A percentile compares a stretch with the other conserved stretches of the same genome.
Evolutionary conservation across 371 early-diverging fungal genomes (phyloP).

Genomic region (Apophysomyces variabilis): DNA sequence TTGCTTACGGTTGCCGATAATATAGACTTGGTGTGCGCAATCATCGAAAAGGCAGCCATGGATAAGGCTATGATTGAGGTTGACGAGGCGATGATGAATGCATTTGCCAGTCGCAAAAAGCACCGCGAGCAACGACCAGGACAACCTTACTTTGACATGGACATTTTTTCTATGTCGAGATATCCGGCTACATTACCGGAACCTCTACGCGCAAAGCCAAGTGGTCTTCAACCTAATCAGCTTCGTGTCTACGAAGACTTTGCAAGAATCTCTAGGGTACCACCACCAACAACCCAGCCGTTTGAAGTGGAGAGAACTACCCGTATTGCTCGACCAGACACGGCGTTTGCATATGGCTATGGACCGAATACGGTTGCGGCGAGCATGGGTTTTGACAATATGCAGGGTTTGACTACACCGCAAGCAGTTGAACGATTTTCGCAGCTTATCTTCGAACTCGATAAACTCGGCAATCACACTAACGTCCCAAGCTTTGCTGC

Average conservation of each 20-base stretch:
- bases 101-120: conserved; percentile 77
- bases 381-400: conserved; percentile 9
- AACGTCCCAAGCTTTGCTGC: conserved; percentile 62
- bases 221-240: conserved; percentile 79
- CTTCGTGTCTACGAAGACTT: conserved; percentile 82
- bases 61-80: conserved; percentile 90
- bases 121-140: conserved; percentile 86
- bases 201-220: conserved; percentile 77
- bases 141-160: conserved; percentile 90
- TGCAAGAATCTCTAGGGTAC: conserved; percentile 53
- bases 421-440: conserved; percentile 73
- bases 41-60: conserved; percentile 92
- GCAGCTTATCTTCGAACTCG: conserved; percentile 76
- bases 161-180: conserved; percentile 67
- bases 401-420: conserved; percentile 37
- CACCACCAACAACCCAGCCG: conserved; percentile 19
- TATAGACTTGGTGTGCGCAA: conserved; percentile 87
- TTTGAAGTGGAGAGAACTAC: conserved; percentile 15
- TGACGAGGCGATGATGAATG: conserved; percentile 73
- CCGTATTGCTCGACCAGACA: conserved; percentile 16
- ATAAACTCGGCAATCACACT: conserved; percentile 65
- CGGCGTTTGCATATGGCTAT: conserved; percentile 17
- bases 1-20: conserved; percentile 86
- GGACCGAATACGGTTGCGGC: neutral
- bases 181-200: conserved; percentile 89